Evolutionary conservation across 1,284 basidiomycete species (phyloP).

Genomic region (Naganishia cerealis): DNA sequence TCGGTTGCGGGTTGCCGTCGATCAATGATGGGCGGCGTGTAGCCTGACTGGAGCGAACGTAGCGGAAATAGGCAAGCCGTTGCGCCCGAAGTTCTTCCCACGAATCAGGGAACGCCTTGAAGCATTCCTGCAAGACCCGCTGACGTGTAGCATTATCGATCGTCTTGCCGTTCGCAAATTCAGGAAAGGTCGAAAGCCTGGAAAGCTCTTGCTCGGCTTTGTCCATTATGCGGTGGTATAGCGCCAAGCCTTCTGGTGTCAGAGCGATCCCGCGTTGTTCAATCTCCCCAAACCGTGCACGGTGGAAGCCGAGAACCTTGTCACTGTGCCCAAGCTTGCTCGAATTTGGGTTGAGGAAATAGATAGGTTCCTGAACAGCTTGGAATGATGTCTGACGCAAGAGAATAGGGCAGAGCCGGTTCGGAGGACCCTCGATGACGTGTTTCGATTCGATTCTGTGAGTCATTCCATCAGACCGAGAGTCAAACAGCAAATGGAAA

Average conservation of each 20-base stretch:
- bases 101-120: slow-evolving; percentile 44
- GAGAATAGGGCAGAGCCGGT: slow-evolving; percentile 49
- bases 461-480: neutral
- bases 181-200: neutral
- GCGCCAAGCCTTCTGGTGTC: slow-evolving; percentile 47
- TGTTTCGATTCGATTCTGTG: slow-evolving; percentile 54
- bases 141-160: slow-evolving; percentile 49
- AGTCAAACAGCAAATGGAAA: neutral
- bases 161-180: slow-evolving; percentile 35
- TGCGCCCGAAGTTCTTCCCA: slow-evolving; percentile 41
- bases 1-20: slow-evolving; percentile 14
- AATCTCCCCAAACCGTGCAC: slow-evolving; percentile 57
- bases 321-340: slow-evolving; percentile 6
- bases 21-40: slow-evolving; percentile 20
- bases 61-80: slow-evolving; percentile 46
- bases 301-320: slow-evolving; percentile 45
- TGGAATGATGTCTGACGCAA: slow-evolving; percentile 55
- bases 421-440: slow-evolving; percentile 54
- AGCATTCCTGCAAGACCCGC: slow-evolving; percentile 39
- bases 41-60: slow-evolving; percentile 32
- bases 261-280: slow-evolving; percentile 54
- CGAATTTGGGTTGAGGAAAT: slow-evolving; percentile 41
- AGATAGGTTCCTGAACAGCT: slow-evolving; percentile 52
- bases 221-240: slow-evolving; percentile 45
- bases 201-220: slow-evolving; percentile 28